Evolutionary conservation across 441 rosid genomes (phyloP).

Genomic region (Bruguiera hainesii): DNA sequence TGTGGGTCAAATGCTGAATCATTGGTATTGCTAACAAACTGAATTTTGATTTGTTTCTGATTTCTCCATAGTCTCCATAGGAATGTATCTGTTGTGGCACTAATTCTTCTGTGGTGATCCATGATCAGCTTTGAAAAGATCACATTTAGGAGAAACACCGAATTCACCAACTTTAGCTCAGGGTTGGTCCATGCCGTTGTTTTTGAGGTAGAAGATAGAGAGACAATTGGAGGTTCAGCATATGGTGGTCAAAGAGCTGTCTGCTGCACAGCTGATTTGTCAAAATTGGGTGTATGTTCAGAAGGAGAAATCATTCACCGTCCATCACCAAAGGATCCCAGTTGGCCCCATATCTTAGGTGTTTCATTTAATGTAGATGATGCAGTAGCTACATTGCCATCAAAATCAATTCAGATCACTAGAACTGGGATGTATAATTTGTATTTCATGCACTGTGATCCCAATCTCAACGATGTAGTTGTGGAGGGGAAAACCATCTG

Average conservation of each 20-base stretch:
- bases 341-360: slow-evolving; percentile 80
- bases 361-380: slow-evolving; percentile 49
- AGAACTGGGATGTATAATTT: slow-evolving; percentile 94
- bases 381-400: slow-evolving; percentile 42
- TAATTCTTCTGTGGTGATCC: slow-evolving; percentile 15
- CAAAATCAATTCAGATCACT: slow-evolving; percentile 56
- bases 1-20: too few relatives aligned
- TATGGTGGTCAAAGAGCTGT: slow-evolving; percentile 98
- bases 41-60: too few relatives aligned
- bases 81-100: neutral
- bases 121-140: slow-evolving; percentile 76
- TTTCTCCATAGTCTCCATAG: neutral
- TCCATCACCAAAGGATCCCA: slow-evolving; percentile 56
- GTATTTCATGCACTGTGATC: slow-evolving; percentile 89
- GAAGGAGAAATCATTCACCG: slow-evolving; percentile 81
- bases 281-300: slow-evolving; percentile 76
- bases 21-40: too few relatives aligned
- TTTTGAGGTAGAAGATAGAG: slow-evolving; percentile 89
- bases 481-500: slow-evolving; percentile 84
- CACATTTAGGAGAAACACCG: slow-evolving; percentile 54
- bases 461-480: slow-evolving; percentile 57
- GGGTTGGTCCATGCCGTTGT: slow-evolving; percentile 64
- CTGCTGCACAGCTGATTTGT: slow-evolving; percentile 89
- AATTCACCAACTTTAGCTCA: slow-evolving; percentile 46
- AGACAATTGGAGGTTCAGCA: slow-evolving; percentile 88